Base-by-base conservation (phyloP, 495 filamentous ascomycete species). In the Talaromyces adpressus region DNA sequence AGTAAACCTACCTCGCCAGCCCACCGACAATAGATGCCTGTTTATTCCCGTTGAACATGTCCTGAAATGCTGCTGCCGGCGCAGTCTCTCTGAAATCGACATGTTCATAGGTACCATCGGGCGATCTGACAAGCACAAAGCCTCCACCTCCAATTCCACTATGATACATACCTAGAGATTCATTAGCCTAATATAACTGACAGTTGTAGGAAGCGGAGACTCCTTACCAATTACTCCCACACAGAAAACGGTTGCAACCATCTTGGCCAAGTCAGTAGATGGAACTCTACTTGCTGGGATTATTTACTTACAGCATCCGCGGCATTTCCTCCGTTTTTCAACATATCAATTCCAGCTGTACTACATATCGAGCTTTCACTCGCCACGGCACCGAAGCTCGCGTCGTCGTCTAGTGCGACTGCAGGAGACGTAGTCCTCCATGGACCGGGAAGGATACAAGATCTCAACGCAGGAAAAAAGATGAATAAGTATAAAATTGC, bases 31-130 rank as follows among this genome's bases (percentile, higher is more conserved):
- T 67, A 3, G 81, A 80, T 1, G 73, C 74, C 6, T 72, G 65
- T 1, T 71, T 76, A 60, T 88, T 81, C 22, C 85, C 83, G 20
- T 82, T 76, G 70, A 87, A 96, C 92, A 97, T 97, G 64, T 94
- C 84, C 70, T 89, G 73, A 64, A 78, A 87, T 0, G 91, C 88
- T 0, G 89, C 87, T 0, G 86, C 89, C 3, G 92, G 91, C 1
- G 92, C 92, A 0, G 87, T 87, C 73, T 97, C 92, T 8, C 92
- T 82, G 70, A 93, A 97, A 72, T 97, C 92, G 58, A 95, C 86
- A 61, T 86, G 84, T 66, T 92, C 89, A 69, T 87, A 91, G 32
- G 73, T 72, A 9, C 89, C 89, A 39, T 85, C 74, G 4, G 79
- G 74, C 27, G 84, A 79, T 47, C 87, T 84, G 25, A 93, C 82